These are phyloP conservation scores for Vigna unguiculata DNA, from an alignment of 306 rosid genomes.

Conservation along the genomic window DNA sequence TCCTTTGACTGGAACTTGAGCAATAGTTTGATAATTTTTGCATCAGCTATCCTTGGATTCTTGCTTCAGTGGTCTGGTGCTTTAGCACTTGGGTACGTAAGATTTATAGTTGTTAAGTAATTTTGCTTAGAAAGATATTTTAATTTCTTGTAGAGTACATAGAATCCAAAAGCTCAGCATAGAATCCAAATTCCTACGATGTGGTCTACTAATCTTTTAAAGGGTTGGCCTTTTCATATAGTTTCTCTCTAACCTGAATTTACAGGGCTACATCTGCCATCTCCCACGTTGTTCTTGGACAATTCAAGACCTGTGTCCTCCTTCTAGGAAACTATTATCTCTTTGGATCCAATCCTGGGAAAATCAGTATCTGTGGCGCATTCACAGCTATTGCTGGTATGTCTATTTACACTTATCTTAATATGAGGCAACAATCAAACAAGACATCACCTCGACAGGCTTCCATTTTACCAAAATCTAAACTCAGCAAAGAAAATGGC, in stretches of 20 bases:
- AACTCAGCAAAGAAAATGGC: conserved; percentile 83
- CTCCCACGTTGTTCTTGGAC: conserved; percentile 94
- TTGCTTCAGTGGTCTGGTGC: conserved; percentile 98
- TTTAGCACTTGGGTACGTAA: conserved; percentile 81
- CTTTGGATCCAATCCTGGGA: conserved; percentile 87
- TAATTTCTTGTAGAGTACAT: conserved; percentile 5
- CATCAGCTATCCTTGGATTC: conserved; percentile 84
- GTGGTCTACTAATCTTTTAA: not conserved
- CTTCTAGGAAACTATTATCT: conserved; percentile 89
- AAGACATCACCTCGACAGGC: conserved; percentile 66
- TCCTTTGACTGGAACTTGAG: conserved; percentile 68
- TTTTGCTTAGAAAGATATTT: not conserved
- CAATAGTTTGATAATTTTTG: conserved; percentile 55
- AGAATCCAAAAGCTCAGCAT: not conserved
- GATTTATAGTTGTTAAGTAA: conserved; percentile 3
- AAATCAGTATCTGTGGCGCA: conserved; percentile 81
- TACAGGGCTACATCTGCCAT: conserved; percentile 93
- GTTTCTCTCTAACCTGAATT: conserved; percentile 27
- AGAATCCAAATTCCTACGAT: no score
- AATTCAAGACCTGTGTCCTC: conserved; percentile 93
- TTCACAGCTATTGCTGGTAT: conserved; percentile 86
- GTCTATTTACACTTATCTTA: conserved; percentile 88
- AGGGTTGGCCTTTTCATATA: conserved; percentile 28
- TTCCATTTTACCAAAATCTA: conserved; percentile 70
- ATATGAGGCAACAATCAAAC: conserved; percentile 62